phyloP scores from a whole-genome alignment of 2,329 filamentous ascomycete species.

The Ophiostoma montium region DNA sequence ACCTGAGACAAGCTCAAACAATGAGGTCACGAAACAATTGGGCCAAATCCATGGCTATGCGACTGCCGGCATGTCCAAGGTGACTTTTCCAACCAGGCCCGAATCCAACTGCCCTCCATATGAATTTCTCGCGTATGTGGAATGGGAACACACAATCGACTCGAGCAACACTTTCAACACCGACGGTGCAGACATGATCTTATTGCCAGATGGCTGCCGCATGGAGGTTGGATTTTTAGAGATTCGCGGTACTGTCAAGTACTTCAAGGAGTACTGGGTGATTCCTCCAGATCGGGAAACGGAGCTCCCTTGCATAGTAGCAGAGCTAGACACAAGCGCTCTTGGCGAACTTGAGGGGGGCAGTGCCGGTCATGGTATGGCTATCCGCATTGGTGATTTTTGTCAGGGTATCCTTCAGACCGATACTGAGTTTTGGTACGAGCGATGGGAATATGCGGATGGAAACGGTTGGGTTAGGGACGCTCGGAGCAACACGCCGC shows the following conservation, averaged over 20 bases:
- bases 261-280: constrained; percentile 1
- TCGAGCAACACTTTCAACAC: background rate
- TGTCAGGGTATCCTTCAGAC: background rate
- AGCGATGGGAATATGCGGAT: background rate
- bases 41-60: background rate
- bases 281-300: background rate
- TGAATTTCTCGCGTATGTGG: background rate
- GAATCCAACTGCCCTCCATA: background rate
- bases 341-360: background rate
- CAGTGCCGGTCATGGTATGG: too few relatives aligned
- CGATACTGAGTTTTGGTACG: background rate
- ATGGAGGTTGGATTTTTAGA: background rate
- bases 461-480: background rate
- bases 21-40: background rate
- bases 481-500: background rate
- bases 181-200: background rate
- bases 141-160: background rate
- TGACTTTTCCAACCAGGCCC: background rate
- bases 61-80: background rate
- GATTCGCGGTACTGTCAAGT: background rate
- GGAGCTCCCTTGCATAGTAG: background rate
- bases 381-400: background rate
- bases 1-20: background rate
- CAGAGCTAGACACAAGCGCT: background rate
- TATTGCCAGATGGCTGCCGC: background rate